These are phyloP conservation scores for Purpureocillium takamizusanense DNA, from an alignment of 2,329 filamentous ascomycete species.

Conservation along the genomic window DNA sequence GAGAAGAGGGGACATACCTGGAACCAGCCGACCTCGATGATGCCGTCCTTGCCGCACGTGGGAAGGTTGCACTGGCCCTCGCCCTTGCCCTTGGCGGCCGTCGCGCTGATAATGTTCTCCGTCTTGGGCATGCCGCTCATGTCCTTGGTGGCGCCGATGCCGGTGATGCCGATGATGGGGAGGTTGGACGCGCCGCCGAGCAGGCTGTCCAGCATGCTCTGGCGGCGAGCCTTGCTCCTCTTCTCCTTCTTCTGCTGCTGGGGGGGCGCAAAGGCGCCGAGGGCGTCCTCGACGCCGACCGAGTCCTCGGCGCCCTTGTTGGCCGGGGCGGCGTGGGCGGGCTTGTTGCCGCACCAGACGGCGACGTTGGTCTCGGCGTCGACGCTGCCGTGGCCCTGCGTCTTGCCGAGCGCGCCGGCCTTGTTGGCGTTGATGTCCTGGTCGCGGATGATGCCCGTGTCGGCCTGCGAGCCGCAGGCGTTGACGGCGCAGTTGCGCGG, in stretches of 20 bases:
- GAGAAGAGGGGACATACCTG: too few relatives aligned
- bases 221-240: too few relatives aligned
- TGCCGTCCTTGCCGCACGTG: slow-evolving; percentile 50
- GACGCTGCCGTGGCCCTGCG: slow-evolving; percentile 47
- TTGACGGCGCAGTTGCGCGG: slow-evolving; percentile 56
- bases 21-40: slow-evolving; percentile 55
- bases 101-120: slow-evolving; percentile 44
- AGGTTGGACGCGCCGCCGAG: slow-evolving; percentile 13
- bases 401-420: slow-evolving; percentile 51
- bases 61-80: slow-evolving; percentile 51
- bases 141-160: slow-evolving; percentile 24
- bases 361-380: slow-evolving; percentile 46
- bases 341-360: slow-evolving; percentile 44
- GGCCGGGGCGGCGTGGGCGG: slow-evolving; percentile 19
- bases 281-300: slow-evolving; percentile 32
- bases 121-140: too few relatives aligned
- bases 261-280: slow-evolving; percentile 16
- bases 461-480: slow-evolving; percentile 53
- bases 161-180: slow-evolving; percentile 7
- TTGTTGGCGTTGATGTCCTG: slow-evolving; percentile 44
- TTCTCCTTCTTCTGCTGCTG: slow-evolving; percentile 15
- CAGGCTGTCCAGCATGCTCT: too few relatives aligned
- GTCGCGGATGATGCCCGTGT: slow-evolving; percentile 59
- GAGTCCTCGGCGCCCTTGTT: slow-evolving; percentile 27
- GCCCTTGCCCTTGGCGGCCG: slow-evolving; percentile 43